Evolutionary conservation across 768 basidiomycete species (phyloP).

Genomic region (Auriscalpium microsporum): DNA sequence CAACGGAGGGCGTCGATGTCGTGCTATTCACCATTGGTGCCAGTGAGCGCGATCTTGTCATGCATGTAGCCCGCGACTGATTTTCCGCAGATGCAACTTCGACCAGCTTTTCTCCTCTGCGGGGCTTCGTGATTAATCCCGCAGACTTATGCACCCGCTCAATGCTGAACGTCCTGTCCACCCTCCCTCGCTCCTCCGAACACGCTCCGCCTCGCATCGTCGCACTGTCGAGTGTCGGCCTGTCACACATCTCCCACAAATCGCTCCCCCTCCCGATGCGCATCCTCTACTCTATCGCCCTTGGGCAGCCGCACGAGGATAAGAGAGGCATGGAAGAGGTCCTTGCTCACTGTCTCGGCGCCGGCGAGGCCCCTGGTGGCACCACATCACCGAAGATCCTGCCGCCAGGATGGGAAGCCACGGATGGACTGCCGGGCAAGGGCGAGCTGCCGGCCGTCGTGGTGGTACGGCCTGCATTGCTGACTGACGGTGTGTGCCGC

Average conservation of each 20-base stretch:
- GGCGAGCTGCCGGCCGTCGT: constrained; percentile 39
- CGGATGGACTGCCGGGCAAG: constrained; percentile 31
- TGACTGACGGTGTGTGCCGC: constrained; percentile 48
- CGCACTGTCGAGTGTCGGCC: constrained; percentile 43
- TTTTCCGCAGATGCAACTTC: constrained; percentile 35
- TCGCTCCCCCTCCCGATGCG: constrained; percentile 40
- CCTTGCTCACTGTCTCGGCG: constrained; percentile 39
- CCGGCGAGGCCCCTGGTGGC: constrained; percentile 30
- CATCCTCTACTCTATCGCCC: constrained; percentile 38
- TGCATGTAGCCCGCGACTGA: too few species aligned
- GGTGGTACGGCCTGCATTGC: constrained; percentile 47
- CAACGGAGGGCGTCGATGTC: constrained; percentile 35
- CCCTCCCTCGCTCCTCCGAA: constrained; percentile 32
- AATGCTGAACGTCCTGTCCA: constrained; percentile 47
- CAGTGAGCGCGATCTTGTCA: too few species aligned
- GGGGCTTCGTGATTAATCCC: constrained; percentile 42
- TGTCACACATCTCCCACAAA: constrained; percentile 36
- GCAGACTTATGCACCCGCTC: constrained; percentile 51
- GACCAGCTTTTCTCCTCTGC: constrained; percentile 31
- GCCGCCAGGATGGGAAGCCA: constrained; percentile 34
- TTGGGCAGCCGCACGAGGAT: constrained; percentile 44
- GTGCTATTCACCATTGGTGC: constrained; percentile 57
- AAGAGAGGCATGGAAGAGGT: constrained; percentile 53
- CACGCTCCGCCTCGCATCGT: constrained; percentile 35
- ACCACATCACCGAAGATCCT: constrained; percentile 40